These are phyloP conservation scores for Suillus hirtellus DNA, from an alignment of 768 basidiomycete genomes.

Conservation along the genomic window DNA sequence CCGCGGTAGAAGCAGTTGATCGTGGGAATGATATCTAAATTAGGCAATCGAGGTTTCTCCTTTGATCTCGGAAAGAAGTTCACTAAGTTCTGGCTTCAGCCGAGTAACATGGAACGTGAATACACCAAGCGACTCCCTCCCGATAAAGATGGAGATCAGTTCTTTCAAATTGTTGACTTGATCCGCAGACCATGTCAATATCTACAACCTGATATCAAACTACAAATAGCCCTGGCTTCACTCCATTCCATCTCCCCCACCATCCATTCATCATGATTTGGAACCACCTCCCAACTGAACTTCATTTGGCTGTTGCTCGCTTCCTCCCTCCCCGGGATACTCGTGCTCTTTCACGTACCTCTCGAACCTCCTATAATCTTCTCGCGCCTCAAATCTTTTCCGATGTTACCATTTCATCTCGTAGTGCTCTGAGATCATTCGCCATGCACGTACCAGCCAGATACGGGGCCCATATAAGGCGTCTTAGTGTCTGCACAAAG, in stretches of 20 bases:
- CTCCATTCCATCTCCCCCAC: background rate
- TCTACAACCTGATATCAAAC: background rate
- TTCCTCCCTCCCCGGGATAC: conserved; percentile 47
- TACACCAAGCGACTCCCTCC: background rate
- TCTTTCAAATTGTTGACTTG: background rate
- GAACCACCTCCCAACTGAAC: conserved; percentile 63
- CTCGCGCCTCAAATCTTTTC: conserved; percentile 62
- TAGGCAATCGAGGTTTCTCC: conserved; percentile 12
- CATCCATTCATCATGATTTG: conserved; percentile 35
- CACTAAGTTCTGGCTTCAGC: conserved; percentile 8
- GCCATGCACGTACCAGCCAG: conserved; percentile 53
- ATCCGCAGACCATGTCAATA: conserved; percentile 9
- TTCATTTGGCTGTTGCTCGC: conserved; percentile 59
- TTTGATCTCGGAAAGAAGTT: conserved; percentile 24
- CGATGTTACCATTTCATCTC: conserved; percentile 50
- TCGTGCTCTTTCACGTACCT: conserved; percentile 48
- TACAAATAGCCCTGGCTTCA: background rate
- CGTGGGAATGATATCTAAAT: conserved; percentile 7
- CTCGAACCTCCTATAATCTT: conserved; percentile 50
- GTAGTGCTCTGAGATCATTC: conserved; percentile 51
- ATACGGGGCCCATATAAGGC: conserved; percentile 53
- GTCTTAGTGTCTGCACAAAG: conserved; percentile 49
- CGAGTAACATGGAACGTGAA: conserved; percentile 20
- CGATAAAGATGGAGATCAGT: conserved; percentile 25
- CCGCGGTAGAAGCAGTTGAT: conserved; percentile 4